phyloP scores from a whole-genome alignment of 176 grass and related monocot genomes.

The Melocanna baccifera region DNA sequence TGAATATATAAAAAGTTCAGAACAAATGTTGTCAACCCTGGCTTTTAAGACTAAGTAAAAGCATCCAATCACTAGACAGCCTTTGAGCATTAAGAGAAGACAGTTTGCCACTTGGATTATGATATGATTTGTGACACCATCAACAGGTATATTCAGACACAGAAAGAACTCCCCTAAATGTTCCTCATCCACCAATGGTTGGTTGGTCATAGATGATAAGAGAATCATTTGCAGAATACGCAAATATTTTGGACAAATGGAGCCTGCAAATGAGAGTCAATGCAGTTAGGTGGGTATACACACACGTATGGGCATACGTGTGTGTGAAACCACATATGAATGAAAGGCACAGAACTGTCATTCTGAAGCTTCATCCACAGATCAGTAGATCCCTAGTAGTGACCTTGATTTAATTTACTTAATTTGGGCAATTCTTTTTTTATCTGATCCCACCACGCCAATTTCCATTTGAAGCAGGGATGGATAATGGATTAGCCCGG shows the following conservation, averaged over 20 bases:
- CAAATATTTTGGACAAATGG: constrained; percentile 21
- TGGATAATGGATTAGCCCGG: neutral
- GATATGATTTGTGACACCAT: neutral
- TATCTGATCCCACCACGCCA: neutral
- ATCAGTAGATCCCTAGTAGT: neutral
- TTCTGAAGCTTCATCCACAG: constrained; percentile 15
- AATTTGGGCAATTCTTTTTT: neutral
- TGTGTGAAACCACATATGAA: neutral
- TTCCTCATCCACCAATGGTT: constrained; percentile 11
- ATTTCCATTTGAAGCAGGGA: constrained; percentile 3
- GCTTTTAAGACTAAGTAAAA: neutral
- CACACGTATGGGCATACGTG: constrained; percentile 19
- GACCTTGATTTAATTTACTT: neutral
- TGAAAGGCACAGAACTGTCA: neutral
- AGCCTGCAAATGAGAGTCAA: constrained; percentile 32
- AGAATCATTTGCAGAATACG: constrained; percentile 13
- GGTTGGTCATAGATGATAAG: neutral
- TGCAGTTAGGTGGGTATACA: constrained; percentile 27
- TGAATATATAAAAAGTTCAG: neutral
- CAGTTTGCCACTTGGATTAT: constrained; percentile 8
- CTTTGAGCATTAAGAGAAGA: neutral
- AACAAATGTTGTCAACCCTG: constrained; percentile 10
- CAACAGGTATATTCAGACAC: neutral
- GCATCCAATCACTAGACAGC: neutral
- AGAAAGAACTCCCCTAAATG: neutral